Base-by-base conservation (phyloP, 495 filamentous ascomycete species). In the Lasiosphaeris hirsuta region DNA sequence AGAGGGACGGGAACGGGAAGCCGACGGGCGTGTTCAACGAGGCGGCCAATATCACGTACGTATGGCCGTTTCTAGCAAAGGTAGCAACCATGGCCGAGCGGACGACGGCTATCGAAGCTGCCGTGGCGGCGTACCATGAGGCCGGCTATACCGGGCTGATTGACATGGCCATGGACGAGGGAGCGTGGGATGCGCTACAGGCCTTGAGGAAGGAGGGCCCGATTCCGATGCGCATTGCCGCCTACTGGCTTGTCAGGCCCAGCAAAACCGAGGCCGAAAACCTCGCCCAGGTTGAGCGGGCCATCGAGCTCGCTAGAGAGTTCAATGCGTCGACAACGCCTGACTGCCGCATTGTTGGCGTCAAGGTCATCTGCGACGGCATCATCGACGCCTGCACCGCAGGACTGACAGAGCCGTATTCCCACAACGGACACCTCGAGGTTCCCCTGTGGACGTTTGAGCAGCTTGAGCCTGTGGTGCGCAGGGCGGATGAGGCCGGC, bases 121-220 rank as follows among this genome's bases (percentile, higher is more conserved):
- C 83, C 0, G 72, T 84, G 11, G 42, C 57, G 4, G 72, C 77
- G 9, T 86, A 86, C 61, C 78, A 78, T 35, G 71, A 74, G 0
- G 72, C 72, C 4, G 84, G 84, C 3, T 86, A 85, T 57, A 87
- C 85, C 1, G 84, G 85, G 0, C 51, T 84, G 54, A 74, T 88
- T 0, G 85, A 88, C 58, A 86, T 88, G 83, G 84, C 84, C n/a
- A 86, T 87, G 84, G 82, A 86, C 41, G 78, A 86, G 33, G 73
- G 72, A 8, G 72, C 73, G 18, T 87, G 84, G 84, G 78, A 81
- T 13, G 75, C 81, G 33, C 59, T 88, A 35, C 75, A 79, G 9
- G 60, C 68, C 17, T 72, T 80, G 46, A 75, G 77, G 11, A 62
- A 59, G 48, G 64, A 77, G 37, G 64, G 69, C 2, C 33, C 60